A percentile compares a stretch with the other conserved stretches of the same genome.
Conservation (phyloP, 1,284 basidiomycete genomes). For the Quambalaria eucalypti region DNA sequence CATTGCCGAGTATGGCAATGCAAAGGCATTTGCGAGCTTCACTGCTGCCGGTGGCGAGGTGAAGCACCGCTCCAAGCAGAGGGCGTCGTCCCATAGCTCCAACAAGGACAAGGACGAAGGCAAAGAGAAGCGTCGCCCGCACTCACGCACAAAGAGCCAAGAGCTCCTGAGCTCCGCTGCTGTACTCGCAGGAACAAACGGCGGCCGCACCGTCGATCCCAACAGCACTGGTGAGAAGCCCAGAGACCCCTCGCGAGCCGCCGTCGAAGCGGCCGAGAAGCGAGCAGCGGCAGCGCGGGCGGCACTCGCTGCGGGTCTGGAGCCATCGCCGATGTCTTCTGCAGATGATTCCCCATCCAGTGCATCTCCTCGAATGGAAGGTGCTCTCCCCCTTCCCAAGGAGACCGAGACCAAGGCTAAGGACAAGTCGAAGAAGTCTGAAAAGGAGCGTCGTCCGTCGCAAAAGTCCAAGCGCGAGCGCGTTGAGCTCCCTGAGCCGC, state of each 20-base stretch:
- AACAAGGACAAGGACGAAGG: slow-evolving; percentile 3
- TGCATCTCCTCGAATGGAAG: background rate
- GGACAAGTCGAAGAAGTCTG: background rate
- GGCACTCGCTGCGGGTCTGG: background rate
- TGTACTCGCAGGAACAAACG: background rate
- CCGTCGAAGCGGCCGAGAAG: slow-evolving; percentile 25
- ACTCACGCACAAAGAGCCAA: slow-evolving; percentile 7
- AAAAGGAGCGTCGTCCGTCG: background rate
- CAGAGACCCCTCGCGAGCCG: slow-evolving; percentile 14
- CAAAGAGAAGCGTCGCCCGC: slow-evolving; percentile 4
- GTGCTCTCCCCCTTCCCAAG: background rate
- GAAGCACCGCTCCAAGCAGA: slow-evolving; percentile 6
- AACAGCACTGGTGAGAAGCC: slow-evolving; percentile 6
- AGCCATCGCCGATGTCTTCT: no score
- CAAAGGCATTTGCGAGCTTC: slow-evolving; percentile 27
- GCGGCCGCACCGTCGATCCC: no score
- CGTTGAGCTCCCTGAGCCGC: slow-evolving; percentile 15
- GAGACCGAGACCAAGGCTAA: no score
- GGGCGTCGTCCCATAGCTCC: background rate
- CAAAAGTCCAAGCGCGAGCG: slow-evolving; percentile 1
- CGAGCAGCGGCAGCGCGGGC: slow-evolving; percentile 12
- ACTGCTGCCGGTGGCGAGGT: slow-evolving; percentile 24
- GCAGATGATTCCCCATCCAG: no score
- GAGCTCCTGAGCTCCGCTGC: background rate
- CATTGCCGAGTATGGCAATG: slow-evolving; percentile 22